Evolutionary conservation across 192 early-diverging fungal genomes (phyloP).

Genomic region (Cladochytrium replicatum): DNA sequence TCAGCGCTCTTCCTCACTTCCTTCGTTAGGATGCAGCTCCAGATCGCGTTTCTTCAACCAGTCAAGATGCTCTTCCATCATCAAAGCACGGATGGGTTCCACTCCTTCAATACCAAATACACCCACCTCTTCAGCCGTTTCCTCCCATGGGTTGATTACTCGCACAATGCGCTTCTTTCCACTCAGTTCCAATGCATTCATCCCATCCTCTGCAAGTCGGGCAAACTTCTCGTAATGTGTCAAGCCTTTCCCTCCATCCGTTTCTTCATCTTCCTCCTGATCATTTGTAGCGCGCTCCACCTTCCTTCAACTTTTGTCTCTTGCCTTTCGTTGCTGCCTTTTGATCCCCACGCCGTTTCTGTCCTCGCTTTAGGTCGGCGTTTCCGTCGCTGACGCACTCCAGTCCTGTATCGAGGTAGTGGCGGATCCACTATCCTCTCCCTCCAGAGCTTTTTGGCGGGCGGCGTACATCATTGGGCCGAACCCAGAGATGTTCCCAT

Average conservation of each 20-base stretch:
- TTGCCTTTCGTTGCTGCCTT: background rate
- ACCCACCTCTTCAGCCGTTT: constrained; percentile 23
- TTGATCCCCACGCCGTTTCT: background rate
- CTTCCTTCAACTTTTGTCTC: constrained; percentile 3
- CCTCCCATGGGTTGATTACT: too few species aligned
- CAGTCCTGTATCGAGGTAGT: background rate
- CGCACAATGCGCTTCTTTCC: constrained; percentile 21
- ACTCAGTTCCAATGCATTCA: background rate
- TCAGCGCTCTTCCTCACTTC: too few species aligned
- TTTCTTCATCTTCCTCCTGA: constrained; percentile 28
- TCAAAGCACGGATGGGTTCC: constrained; percentile 47
- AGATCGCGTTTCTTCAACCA: constrained; percentile 37
- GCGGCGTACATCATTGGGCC: constrained; percentile 31
- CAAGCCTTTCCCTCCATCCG: constrained; percentile 1
- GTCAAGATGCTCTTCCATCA: constrained; percentile 55
- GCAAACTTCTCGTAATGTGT: constrained; percentile 2
- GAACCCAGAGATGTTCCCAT: constrained; percentile 42
- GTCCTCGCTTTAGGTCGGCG: background rate
- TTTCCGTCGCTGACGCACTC: background rate
- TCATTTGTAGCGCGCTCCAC: background rate
- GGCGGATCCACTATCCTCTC: constrained; percentile 1
- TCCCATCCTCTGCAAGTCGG: constrained; percentile 1
- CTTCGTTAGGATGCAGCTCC: too few species aligned
- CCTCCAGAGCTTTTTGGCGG: constrained; percentile 2
- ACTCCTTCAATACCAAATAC: constrained; percentile 34